phyloP scores from a whole-genome alignment of 768 basidiomycete species.

The Pisolithus albus region DNA sequence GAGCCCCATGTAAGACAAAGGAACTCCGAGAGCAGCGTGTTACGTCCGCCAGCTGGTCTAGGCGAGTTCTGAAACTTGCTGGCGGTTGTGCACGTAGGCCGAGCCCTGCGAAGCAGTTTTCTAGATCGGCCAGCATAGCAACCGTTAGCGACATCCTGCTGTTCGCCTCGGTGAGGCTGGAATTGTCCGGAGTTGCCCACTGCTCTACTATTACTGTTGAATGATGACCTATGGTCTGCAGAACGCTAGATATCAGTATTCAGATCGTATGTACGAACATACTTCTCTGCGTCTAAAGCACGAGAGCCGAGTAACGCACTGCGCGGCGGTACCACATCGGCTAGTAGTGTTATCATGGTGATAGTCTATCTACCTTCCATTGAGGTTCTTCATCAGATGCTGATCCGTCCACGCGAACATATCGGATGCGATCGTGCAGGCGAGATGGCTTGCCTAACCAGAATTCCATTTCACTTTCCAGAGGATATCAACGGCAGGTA shows the following conservation, averaged over 20 bases:
- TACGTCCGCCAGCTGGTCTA: not conserved
- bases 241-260: not conserved
- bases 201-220: too few relatives aligned
- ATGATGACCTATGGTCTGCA: too few relatives aligned
- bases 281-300: not conserved
- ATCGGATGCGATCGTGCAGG: conserved; percentile 84
- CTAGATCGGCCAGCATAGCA: too few relatives aligned
- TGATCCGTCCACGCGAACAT: conserved; percentile 48
- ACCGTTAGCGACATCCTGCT: too few relatives aligned
- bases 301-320: not conserved
- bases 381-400: conserved; percentile 39
- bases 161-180: too few relatives aligned
- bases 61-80: too few relatives aligned
- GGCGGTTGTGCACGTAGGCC: too few relatives aligned
- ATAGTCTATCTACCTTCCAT: conserved; percentile 78
- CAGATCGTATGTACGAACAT: not conserved
- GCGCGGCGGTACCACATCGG: not conserved
- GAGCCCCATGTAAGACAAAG: not conserved
- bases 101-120: too few relatives aligned
- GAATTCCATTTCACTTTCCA: conserved; percentile 83
- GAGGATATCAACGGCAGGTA: conserved; percentile 5
- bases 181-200: too few relatives aligned
- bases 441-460: conserved; percentile 97
- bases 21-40: not conserved
- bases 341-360: conserved; percentile 44